These are phyloP conservation scores for Fusarium xylarioides DNA, from an alignment of 2,329 filamentous ascomycete genomes.

Conservation along the genomic window DNA sequence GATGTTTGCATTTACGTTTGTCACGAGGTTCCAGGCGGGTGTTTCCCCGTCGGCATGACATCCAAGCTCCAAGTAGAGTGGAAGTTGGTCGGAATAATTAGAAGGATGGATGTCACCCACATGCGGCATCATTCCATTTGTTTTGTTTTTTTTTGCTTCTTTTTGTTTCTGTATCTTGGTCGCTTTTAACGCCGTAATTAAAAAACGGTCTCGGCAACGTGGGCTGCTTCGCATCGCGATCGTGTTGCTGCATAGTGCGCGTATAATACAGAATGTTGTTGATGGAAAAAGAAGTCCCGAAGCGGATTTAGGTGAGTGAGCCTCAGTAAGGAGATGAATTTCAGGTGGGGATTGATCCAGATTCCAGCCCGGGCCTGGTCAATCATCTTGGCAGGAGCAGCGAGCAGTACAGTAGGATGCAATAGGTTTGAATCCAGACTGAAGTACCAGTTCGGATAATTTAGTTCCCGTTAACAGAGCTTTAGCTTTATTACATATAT, in stretches of 20 bases:
- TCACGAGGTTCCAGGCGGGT: neutral
- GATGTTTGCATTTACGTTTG: slow-evolving; percentile 8
- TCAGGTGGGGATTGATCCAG: neutral
- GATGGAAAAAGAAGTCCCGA: slow-evolving; percentile 31
- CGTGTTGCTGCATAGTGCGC: slow-evolving; percentile 13
- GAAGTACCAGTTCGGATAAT: too few species aligned
- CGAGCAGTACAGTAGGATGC: too few species aligned
- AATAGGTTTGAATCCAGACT: too few species aligned
- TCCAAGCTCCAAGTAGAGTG: neutral
- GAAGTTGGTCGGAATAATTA: slow-evolving; percentile 6
- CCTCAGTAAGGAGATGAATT: slow-evolving; percentile 1
- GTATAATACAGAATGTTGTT: slow-evolving; percentile 27
- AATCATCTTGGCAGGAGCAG: neutral
- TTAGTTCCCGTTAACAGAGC: too few species aligned
- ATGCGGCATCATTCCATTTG: neutral
- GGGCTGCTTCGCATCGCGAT: slow-evolving; percentile 1
- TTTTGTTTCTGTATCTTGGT: neutral
- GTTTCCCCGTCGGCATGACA: neutral
- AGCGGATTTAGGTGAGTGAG: neutral
- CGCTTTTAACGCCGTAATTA: slow-evolving; percentile 1
- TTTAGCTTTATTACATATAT: too few species aligned
- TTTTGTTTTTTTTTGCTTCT: neutral
- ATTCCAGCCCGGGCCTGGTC: neutral
- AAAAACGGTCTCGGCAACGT: slow-evolving; percentile 15
- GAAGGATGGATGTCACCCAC: neutral